Base-by-base conservation (phyloP, 176 grass and related monocot genomes). In the Leersia perrieri region DNA sequence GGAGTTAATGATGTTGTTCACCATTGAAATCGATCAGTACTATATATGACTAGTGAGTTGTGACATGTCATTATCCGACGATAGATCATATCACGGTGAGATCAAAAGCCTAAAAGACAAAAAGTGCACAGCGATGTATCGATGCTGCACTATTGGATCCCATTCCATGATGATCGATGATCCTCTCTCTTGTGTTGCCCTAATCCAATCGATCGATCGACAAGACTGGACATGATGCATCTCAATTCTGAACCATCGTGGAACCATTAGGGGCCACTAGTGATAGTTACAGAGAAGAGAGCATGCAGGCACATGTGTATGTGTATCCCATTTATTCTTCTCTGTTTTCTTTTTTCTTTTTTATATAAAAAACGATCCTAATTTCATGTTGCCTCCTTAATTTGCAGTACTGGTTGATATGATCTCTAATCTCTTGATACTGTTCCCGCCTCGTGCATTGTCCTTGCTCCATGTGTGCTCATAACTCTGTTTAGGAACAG, bases 241-340 rank as follows among this genome's bases (percentile, higher is more conserved):
- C 22, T 73, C 68, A 34, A 72, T 72, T 72, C 69, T 45, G 26
- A 72, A 47, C 40, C 40, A 47, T 72, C 66, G n/a, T 40, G n/a
- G 35, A 15, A 71, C 47, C 49, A 80, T 30, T n/a, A 31, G 27
- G 63, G 36, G 65, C 14, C 32, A 26, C 65, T 33, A 39, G 28
- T 32, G 45, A 29, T 0, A 28, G 33, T 14, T 27, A 16, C 11
- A 5, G 49, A 51, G 14, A 51, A 51, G 45, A 51, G 45, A 5
- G 45, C 45, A 20, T 51, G 45, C 45, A 7, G 16, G 44, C 57
- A 45, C 79, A 28, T 72, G 68, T 72, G 36, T 31, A 28, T 72
- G 68, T 72, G 36, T 31, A 70, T n/a, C 66, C 32, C 32, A 53
- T 15, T 29, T 36, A 13, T 68, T 26, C 25, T 20, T 57, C 47